Percentiles rank a stretch among this genome's conserved stretches.
phyloP scores from a whole-genome alignment of 169 alveolate genomes.

The Eimeria praecox region DNA sequence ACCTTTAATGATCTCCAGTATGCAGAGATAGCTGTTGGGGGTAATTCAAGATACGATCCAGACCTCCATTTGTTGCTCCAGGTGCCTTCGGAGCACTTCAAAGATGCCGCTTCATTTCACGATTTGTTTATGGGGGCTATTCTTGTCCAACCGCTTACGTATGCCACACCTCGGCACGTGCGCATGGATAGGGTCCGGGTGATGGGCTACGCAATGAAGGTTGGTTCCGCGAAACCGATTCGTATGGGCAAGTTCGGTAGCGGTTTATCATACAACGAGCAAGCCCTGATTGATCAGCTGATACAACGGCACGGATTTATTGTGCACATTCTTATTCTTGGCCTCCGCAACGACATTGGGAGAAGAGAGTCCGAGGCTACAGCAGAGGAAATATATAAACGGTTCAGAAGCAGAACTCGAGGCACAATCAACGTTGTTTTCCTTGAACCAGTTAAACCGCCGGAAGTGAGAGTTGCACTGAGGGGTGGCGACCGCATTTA shows the following conservation, averaged over 20 bases:
- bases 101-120: slow-evolving; percentile 52
- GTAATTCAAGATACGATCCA: slow-evolving; percentile 45
- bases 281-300: slow-evolving; percentile 52
- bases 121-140: slow-evolving; percentile 70
- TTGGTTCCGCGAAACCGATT: slow-evolving; percentile 43
- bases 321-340: slow-evolving; percentile 72
- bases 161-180: slow-evolving; percentile 61
- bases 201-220: slow-evolving; percentile 76
- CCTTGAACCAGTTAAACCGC: slow-evolving; percentile 68
- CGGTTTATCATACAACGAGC: slow-evolving; percentile 74
- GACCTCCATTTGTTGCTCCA: slow-evolving; percentile 60
- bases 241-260: slow-evolving; percentile 76
- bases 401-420: slow-evolving; percentile 74
- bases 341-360: slow-evolving; percentile 46
- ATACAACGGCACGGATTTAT: slow-evolving; percentile 36
- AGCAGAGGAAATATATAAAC: slow-evolving; percentile 70
- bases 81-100: slow-evolving; percentile 70
- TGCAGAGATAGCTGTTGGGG: slow-evolving; percentile 63
- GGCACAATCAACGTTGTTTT: slow-evolving; percentile 64
- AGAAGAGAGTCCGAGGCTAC: slow-evolving; percentile 69
- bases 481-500: not conserved
- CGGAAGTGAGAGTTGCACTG: slow-evolving; percentile 51
- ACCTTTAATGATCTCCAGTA: slow-evolving; percentile 74
- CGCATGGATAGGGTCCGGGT: slow-evolving; percentile 70
- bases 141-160: slow-evolving; percentile 62